Base-by-base conservation (phyloP, 225 moss, liverwort and hornwort genomes). In the Polytrichum commune region DNA sequence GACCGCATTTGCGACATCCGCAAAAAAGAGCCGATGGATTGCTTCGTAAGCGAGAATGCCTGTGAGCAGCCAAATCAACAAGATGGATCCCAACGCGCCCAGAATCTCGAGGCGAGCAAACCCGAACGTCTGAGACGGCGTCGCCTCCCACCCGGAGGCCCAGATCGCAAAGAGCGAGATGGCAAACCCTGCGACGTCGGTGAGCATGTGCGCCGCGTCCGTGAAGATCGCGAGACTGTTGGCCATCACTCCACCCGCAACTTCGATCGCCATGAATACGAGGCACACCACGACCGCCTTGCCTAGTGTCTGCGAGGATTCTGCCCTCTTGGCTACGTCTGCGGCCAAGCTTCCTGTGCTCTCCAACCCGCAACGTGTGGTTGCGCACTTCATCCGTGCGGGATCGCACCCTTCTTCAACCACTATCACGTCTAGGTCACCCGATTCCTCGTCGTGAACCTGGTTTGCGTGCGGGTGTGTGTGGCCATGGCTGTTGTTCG, bases 61-160 rank as follows among this genome's bases (percentile, higher is more conserved):
- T 1, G 97, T 98, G 53, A 98, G 88, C 54, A 94, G 62, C 97
- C 97, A 98, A 32, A 98, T 94, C 25, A 98, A 86, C 58, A 92
- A 69, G 27, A 98, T 94, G 1, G 94, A 93, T 0, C 94, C 88
- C 16, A 98, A 77, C 2, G 92, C 92, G 1, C 97, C 94, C 25
- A 98, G 53, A 18, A 98, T 92, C 79, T 94, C 97, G 67, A 92
- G 57, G 55, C 97, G 79, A 53, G 89, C 85, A 64, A 85, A 98
- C 4, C 97, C 97, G 71, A 90, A 98, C 2, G 86, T 85, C 69
- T 91, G 94, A 58, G 82, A 78, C 13, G 82, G 86, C 20, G 92
- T 90, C 24, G 96, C 93, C 62, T 88, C 96, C 96, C 93, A 97
- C 7, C 96, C 92, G 26, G 89, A 89, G 20, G 94, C 94, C 97